Evolutionary conservation across 83 land plant genomes (phyloP), one percentile per base, ranked within the genome.

Genomic region (Thuja plicata): DNA sequence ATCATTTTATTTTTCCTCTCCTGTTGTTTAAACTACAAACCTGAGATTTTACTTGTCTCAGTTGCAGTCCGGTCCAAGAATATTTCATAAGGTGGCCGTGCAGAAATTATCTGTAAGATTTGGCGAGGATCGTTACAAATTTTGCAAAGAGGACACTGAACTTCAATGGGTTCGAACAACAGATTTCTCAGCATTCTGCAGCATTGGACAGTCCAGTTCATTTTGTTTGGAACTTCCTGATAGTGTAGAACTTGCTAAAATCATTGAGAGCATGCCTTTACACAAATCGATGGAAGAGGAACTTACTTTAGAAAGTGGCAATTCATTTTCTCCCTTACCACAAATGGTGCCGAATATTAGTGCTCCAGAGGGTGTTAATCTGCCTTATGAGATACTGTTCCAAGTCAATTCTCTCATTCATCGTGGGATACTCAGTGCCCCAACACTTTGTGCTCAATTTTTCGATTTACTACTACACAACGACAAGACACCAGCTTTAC

Each of bases 121-220:
- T 40, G 57, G 34, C 2, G 80, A 73, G 40, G 91, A 91, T 73
- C 89, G 91, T 5, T 93, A 91, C 86, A 88, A 86, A 87, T 71
- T 89, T 24, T 90, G 88, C 87, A 90, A 90, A 88, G 96, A 94
- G 88, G 92, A 91, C 89, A 21, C 46, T 62, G 93, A 93, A 30
- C 87, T 85, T 54, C 85, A 88, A 0, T 98, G 99, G 99, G 91
- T 94, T 85, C 95, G 99, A 41, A 94, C 97, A 38, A 92, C 92
- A 17, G 99, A 98, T 60, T 97, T 98, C 88, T 93, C 99, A 4
- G 37, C 70, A 6, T 34, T 41, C 21, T 93, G 89, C 41, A 88
- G 94, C 87, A 88, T 97, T 86, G 99, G 98, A 45, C 95, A 93
- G 76, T 95, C 98, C 76, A 90, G 89, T 88, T 89, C 87, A 30